Evolutionary conservation across 768 basidiomycete species (phyloP).

Genomic region (Xerocomus potaroensis): DNA sequence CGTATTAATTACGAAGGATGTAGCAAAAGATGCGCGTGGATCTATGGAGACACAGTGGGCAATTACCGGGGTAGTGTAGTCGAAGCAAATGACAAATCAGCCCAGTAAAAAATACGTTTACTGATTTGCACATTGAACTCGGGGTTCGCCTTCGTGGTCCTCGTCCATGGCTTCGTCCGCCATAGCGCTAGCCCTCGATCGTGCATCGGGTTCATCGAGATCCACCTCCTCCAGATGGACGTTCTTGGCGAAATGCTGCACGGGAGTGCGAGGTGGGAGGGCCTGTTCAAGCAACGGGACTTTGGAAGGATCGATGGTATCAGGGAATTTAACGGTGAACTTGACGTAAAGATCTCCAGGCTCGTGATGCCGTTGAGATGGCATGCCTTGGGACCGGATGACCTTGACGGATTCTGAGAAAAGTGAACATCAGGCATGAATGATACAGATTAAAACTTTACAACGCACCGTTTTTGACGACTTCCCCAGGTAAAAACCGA

Average conservation of each 20-base stretch:
- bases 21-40: conserved; percentile 24
- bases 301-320: conserved; percentile 59
- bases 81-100: conserved; percentile 14
- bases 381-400: conserved; percentile 96
- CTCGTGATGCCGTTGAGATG: conserved; percentile 96
- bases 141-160: conserved; percentile 69
- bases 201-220: conserved; percentile 71
- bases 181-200: conserved; percentile 41
- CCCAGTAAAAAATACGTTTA: conserved; percentile 30
- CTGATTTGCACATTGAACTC: conserved; percentile 95
- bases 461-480: conserved; percentile 85
- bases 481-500: conserved; percentile 81
- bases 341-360: conserved; percentile 90
- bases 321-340: conserved; percentile 86
- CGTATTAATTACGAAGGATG: conserved; percentile 29
- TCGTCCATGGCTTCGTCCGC: conserved; percentile 89
- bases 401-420: conserved; percentile 79
- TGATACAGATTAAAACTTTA: not conserved
- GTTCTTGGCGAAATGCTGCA: conserved; percentile 66
- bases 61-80: conserved; percentile 19
- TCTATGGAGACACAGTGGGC: conserved; percentile 27
- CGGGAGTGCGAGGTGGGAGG: conserved; percentile 69
- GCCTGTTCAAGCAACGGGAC: conserved; percentile 79
- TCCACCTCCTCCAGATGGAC: conserved; percentile 78
- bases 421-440: conserved; percentile 1